Evolutionary conservation across 31 red algal species (phyloP), one percentile per base, ranked within the genome.

Genomic region (Odonthalia washingtoniensis): DNA sequence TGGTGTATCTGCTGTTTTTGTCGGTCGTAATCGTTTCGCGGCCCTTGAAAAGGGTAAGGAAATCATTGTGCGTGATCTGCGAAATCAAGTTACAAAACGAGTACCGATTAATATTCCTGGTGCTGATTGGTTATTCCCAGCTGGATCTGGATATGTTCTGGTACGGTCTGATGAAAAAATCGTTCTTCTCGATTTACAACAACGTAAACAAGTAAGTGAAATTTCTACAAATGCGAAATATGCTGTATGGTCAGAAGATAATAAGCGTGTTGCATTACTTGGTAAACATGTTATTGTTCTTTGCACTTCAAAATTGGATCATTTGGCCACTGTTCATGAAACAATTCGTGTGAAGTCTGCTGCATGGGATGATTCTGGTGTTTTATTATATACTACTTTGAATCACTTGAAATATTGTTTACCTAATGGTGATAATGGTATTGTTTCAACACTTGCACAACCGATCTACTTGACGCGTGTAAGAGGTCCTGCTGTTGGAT

Each of bases 351-450:
- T 99, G 73, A 99, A 99, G 61, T 96, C 94, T 36, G 97, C 94
- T 5, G 97, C 95, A 26, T 99, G 97, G 97, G 97, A 99, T 69
- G 97, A 96, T 52, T 96, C 94, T 37, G 91, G 91, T 32, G 94
- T 99, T 46, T 80, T 99, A 18, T 70, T 99, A 36, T 99, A 99
- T 81, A 95, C 94, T 12, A 99, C 97, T 17, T 42, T 96, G 74
- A 99, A 94, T 68, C 97, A 99, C 72, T 49, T 99, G 16, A 99
- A 99, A 81, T 99, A 99, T 70, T 96, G 94, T 65, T 70, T 99
- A 24, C 97, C 97, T 24, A 96, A 96, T 82, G 97, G 97, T 28
- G 97, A 99, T 67, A 90, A 78, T 73, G 97, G 97, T 4, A 99
- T 95, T 40, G 89, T 99, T 0, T 88, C 86, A 4, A 96, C 97